Percentiles rank a stretch among this genome's conserved stretches.
phyloP scores from a whole-genome alignment of 2,329 filamentous ascomycete species.

The Emmonsiellopsis sp. region DNA sequence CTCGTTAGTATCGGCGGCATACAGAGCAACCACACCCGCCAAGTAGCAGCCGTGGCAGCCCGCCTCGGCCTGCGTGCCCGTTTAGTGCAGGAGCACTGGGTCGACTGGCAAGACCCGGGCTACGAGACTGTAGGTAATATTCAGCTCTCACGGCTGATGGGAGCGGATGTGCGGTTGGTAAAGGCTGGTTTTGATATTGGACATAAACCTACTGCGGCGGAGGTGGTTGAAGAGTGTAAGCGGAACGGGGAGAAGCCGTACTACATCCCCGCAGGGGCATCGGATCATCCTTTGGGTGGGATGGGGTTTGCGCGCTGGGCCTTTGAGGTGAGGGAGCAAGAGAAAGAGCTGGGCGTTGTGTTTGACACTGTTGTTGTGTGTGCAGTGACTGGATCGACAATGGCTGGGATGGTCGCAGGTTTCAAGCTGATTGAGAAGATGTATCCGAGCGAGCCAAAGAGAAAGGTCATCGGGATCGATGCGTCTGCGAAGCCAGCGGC shows the following conservation, averaged over 20 bases:
- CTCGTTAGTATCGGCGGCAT: conserved; percentile 59
- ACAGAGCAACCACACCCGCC: conserved; percentile 61
- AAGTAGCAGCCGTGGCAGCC: conserved; percentile 54
- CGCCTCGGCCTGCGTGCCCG: conserved; percentile 42
- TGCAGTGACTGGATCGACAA: conserved; percentile 60
- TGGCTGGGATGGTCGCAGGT: conserved; percentile 63
- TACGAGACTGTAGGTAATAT: conserved; percentile 63
- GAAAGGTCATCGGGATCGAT: conserved; percentile 59
- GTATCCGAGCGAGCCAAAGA: conserved; percentile 30
- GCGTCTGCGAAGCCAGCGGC: conserved; percentile 49
- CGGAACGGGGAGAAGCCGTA: conserved; percentile 52
- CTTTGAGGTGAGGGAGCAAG: conserved; percentile 57
- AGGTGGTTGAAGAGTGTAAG: conserved; percentile 45
- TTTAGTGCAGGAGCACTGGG: conserved; percentile 60
- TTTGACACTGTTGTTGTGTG: conserved; percentile 62
- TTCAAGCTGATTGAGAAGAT: conserved; percentile 54
- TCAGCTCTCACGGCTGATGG: conserved; percentile 59
- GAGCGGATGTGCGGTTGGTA: conserved; percentile 53
- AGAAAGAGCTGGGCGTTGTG: conserved; percentile 50
- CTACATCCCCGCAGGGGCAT: conserved; percentile 62
- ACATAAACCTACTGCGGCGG: conserved; percentile 53
- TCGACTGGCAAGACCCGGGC: conserved; percentile 49
- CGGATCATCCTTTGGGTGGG: conserved; percentile 60
- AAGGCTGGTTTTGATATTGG: conserved; percentile 56
- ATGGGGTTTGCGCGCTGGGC: conserved; percentile 63